A percentile compares a stretch with the other conserved stretches of the same genome.
These are phyloP conservation scores for Calocybe gangraenosa DNA, from an alignment of 768 basidiomycete species.

Conservation along the genomic window DNA sequence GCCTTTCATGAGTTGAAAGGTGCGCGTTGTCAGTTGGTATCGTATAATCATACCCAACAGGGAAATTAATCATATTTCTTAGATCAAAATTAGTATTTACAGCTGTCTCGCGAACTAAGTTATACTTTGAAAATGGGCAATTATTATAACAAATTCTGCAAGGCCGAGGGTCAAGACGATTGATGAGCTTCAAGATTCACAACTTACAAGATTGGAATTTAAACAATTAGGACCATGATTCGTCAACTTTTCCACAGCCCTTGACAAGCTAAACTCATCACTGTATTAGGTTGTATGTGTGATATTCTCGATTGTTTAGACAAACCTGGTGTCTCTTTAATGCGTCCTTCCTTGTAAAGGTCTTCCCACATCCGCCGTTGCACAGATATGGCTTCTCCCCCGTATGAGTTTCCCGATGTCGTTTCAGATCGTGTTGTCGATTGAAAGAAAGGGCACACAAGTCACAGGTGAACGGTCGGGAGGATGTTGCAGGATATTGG, in stretches of 20 bases:
- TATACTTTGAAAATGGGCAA: slow-evolving; percentile 12
- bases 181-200: background rate
- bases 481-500: slow-evolving; percentile 56
- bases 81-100: slow-evolving; percentile 7
- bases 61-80: background rate
- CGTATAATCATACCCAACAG: too few species aligned
- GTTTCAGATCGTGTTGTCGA: slow-evolving; percentile 80
- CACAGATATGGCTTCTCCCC: slow-evolving; percentile 83
- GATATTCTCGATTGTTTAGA: slow-evolving; percentile 6
- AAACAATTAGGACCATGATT: slow-evolving; percentile 31
- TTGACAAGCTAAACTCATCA: slow-evolving; percentile 65
- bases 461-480: slow-evolving; percentile 63
- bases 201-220: slow-evolving; percentile 5
- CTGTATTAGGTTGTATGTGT: slow-evolving; percentile 12
- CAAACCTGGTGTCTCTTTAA: slow-evolving; percentile 81
- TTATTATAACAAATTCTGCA: slow-evolving; percentile 11
- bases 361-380: slow-evolving; percentile 83
- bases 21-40: background rate
- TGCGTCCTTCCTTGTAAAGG: slow-evolving; percentile 84
- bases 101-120: slow-evolving; percentile 10
- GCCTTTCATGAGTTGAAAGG: slow-evolving; percentile 25
- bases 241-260: slow-evolving; percentile 71
- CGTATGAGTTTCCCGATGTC: slow-evolving; percentile 80
- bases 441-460: slow-evolving; percentile 81
- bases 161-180: slow-evolving; percentile 1